Evolutionary conservation across 176 grass and related monocot genomes (phyloP).

Genomic region (barley (Hordeum vulgare)): MorexV3_pseudomolecules_assembly NC_058521.1:550551276-550551775

Average conservation of each 20-base stretch:
- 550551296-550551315: constrained; percentile 48
- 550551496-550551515: neutral
- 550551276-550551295: constrained; percentile 42
- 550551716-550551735: too few species aligned
- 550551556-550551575: too few species aligned
- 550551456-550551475: neutral
- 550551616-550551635: too few species aligned
- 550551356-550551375: neutral
- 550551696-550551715: too few species aligned
- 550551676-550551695: too few species aligned
- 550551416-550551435: neutral
- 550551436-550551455: neutral
- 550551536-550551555: too few species aligned
- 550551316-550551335: neutral
- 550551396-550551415: neutral
- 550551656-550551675: neutral
- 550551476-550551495: neutral
- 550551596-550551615: too few species aligned
- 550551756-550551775: too few species aligned
- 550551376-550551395: neutral
- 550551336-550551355: constrained; percentile 12
- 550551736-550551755: too few species aligned
- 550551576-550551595: too few species aligned
- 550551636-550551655: too few species aligned
- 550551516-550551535: neutral